These are phyloP conservation scores for Petasospora rhodanensis DNA, from an alignment of 1,139 yeast genomes.

Conservation along the genomic window DNA sequence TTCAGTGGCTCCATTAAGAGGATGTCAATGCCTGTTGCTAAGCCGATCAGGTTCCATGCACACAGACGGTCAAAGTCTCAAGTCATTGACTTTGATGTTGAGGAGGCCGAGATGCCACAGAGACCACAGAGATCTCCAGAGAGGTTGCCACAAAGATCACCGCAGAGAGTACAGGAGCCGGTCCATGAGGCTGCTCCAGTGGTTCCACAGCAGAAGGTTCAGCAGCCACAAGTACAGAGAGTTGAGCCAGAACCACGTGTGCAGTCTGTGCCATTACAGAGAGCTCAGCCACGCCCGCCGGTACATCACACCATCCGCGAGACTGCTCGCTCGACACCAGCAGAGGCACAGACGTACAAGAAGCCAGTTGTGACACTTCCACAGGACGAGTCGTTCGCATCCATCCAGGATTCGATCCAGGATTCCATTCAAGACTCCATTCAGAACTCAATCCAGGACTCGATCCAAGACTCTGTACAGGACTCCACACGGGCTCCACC, in stretches of 20 bases:
- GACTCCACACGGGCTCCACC: too few species aligned
- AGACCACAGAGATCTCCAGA: not conserved
- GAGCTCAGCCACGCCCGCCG: not conserved
- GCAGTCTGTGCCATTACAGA: too few species aligned
- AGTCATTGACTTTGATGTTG: conserved; percentile 7
- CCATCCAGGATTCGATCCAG: conserved; percentile 6
- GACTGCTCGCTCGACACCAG: not conserved
- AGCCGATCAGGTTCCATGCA: conserved; percentile 9
- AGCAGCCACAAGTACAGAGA: not conserved
- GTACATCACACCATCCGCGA: not conserved
- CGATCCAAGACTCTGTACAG: conserved; percentile 10
- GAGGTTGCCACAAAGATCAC: not conserved
- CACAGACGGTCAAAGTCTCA: conserved; percentile 19
- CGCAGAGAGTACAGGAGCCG: not conserved
- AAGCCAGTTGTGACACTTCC: not conserved
- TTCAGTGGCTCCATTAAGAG: conserved; percentile 5
- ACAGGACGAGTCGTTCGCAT: conserved; percentile 2
- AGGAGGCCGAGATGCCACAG: conserved; percentile 3
- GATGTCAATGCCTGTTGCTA: not conserved
- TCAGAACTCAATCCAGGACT: conserved; percentile 6
- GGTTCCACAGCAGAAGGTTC: not conserved
- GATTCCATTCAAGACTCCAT: conserved; percentile 12
- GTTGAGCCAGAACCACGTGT: not conserved
- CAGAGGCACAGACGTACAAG: not conserved
- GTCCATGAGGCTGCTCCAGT: not conserved